Percentiles rank a stretch among this genome's conserved stretches.
phyloP scores from a whole-genome alignment of 495 filamentous ascomycete species.

The Chaetomium cochliodes region DNA sequence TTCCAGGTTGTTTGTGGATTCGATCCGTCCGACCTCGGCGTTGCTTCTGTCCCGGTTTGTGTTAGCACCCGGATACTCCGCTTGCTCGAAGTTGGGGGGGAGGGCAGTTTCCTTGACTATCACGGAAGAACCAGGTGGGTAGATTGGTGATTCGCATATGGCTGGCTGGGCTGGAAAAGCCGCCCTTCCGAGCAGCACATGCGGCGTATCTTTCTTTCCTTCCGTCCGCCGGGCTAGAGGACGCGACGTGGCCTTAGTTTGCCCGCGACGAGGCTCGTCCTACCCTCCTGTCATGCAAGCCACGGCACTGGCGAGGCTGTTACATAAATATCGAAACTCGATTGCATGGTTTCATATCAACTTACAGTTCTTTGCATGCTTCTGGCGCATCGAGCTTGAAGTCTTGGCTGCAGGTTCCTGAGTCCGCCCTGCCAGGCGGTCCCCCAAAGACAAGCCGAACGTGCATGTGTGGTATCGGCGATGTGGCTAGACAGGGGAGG shows the following conservation, averaged over 20 bases:
- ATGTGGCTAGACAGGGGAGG: neutral
- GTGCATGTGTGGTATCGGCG: neutral
- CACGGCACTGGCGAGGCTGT: neutral
- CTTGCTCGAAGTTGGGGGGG: no score
- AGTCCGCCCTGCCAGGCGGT: conserved; percentile 18
- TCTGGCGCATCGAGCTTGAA: neutral
- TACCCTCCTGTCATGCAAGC: conserved; percentile 4
- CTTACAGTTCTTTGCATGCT: neutral
- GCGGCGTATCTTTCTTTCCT: no score
- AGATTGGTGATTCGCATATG: no score
- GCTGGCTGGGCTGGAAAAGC: no score
- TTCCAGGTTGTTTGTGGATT: no score
- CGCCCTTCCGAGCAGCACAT: no score
- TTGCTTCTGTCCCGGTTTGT: no score
- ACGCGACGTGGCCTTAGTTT: neutral
- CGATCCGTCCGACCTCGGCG: no score
- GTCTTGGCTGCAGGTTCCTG: conserved; percentile 1
- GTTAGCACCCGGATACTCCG: no score
- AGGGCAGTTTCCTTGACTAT: no score
- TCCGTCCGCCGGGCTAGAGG: neutral
- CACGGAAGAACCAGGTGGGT: no score
- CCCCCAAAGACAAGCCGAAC: conserved; percentile 2
- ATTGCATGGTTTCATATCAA: neutral
- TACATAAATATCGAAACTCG: neutral
- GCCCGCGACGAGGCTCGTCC: conserved; percentile 6